Base-by-base conservation (phyloP, 768 basidiomycete species). In the Kwoniella pini region DNA sequence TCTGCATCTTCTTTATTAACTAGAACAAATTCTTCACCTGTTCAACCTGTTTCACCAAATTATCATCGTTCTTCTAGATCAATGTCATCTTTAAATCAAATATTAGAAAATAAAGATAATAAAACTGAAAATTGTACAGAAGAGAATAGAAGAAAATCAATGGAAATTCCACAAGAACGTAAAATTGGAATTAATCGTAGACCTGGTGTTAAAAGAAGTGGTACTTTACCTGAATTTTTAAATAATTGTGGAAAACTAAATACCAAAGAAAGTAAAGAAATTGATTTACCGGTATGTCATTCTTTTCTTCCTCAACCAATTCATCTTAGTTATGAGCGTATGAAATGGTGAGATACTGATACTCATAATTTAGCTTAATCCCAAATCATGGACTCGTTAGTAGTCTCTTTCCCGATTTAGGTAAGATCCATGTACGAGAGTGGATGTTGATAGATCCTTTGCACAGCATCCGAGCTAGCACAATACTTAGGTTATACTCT, bases 1-100 rank as follows among this genome's bases (percentile, higher is more conserved):
- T 68, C 73, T 13, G 64, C 68, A 1, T 75, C 73, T 0, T 68
- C 73, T 15, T 46, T 70, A n/a, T 60, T 75, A 1, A 72, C 70
- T n/a, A 59, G 71, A 17, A 66, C 73, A 6, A 75, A 75, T 39
- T 70, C 70, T 12, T 67, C 64, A 0, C 73, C 73, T 22, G 43
- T 67, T 27, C 73, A 68, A 43, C 73, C 61, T 11, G 19, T 48
- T 21, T 57, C 56, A 7, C 28, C 63, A 12, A 28, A 49, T 15
- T 30, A 65, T 11, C 73, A 75, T 60, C 27, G 63, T 45, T 53
- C 68, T 0, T 66, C 65, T 53, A 24, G 67, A 21, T 67, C 64
- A 43, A 72, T 72, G 73, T 36, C 40, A 2, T 57, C 54, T 30
- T 43, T 65, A 13, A 61, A 54, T 27, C 38, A 54, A 7, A 42